Evolutionary conservation across 2,329 filamentous ascomycete genomes (phyloP).

Genomic region (Exophiala xenobiotica): DNA sequence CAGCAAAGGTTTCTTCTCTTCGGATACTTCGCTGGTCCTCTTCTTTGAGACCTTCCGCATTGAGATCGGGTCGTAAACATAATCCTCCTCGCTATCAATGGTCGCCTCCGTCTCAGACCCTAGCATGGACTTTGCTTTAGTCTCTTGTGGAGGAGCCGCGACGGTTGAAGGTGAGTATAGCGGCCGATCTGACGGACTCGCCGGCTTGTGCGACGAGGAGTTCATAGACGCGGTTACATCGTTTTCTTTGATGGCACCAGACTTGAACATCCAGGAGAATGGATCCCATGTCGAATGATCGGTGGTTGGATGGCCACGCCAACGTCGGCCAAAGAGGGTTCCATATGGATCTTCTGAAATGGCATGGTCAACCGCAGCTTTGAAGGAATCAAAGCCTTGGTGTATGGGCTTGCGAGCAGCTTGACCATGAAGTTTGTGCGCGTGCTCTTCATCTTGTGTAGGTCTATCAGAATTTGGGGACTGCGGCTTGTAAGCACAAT

Average conservation of each 20-base stretch:
- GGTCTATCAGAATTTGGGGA: conserved; percentile 15
- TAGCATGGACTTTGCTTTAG: no score
- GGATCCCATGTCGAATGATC: conserved; percentile 33
- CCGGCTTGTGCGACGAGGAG: no score
- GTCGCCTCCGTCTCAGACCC: background rate
- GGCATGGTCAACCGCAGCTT: conserved; percentile 35
- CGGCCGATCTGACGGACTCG: no score
- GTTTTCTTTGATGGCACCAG: no score
- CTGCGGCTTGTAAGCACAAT: conserved; percentile 16
- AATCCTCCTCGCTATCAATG: conserved; percentile 17
- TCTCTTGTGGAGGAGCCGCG: no score
- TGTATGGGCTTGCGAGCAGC: conserved; percentile 7
- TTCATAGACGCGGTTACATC: no score
- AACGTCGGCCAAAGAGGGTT: conserved; percentile 41
- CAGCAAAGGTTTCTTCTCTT: conserved; percentile 18
- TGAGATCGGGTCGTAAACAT: conserved; percentile 44
- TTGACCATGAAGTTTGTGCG: background rate
- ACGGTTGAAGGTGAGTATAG: no score
- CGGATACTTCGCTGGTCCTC: background rate
- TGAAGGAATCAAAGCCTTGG: conserved; percentile 39
- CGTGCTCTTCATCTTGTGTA: conserved; percentile 8
- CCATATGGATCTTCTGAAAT: conserved; percentile 42
- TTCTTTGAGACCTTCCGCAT: conserved; percentile 39
- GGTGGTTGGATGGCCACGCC: conserved; percentile 25
- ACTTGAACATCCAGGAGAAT: conserved; percentile 32